These are phyloP conservation scores for Xylariaceae sp. DNA, from an alignment of 2,329 filamentous ascomycete species.

Conservation along the genomic window DNA sequence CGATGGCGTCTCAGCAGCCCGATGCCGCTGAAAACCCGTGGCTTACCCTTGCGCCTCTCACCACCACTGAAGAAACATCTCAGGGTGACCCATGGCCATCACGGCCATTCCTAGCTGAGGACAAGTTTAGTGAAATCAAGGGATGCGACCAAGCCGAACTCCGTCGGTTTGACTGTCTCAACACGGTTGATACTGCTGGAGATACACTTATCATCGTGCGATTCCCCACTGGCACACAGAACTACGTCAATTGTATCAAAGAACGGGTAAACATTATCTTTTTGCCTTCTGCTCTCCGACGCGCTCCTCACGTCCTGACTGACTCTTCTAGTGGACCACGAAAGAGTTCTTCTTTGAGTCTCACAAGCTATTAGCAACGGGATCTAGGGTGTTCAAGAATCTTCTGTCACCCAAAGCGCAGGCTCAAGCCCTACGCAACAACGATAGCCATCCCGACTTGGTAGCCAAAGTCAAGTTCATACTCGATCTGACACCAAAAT, in stretches of 20 bases:
- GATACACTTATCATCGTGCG: slow-evolving; percentile 13
- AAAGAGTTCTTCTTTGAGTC: slow-evolving; percentile 44
- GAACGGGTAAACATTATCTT: slow-evolving; percentile 3
- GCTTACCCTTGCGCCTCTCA: no score
- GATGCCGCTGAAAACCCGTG: no score
- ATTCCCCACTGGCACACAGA: slow-evolving; percentile 6
- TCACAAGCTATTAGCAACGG: slow-evolving; percentile 41
- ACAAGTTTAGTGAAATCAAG: neutral
- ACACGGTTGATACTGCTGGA: slow-evolving; percentile 1
- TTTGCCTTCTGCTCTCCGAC: neutral
- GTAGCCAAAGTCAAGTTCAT: slow-evolving; percentile 39
- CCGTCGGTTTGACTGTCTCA: neutral
- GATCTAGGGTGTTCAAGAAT: slow-evolving; percentile 44
- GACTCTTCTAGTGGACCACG: slow-evolving; percentile 23
- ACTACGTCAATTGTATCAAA: slow-evolving; percentile 12
- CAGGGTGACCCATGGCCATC: no score
- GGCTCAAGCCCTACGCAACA: slow-evolving; percentile 29
- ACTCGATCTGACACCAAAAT: slow-evolving; percentile 60
- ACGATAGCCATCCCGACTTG: slow-evolving; percentile 14
- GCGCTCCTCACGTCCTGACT: neutral
- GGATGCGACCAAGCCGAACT: neutral
- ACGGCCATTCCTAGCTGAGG: no score
- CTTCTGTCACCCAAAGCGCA: slow-evolving; percentile 42
- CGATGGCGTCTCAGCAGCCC: no score
- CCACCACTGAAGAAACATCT: no score